Evolutionary conservation across 1,284 basidiomycete genomes (phyloP), one percentile per base, ranked within the genome.

Genomic region (Taiwanofungus camphoratus): DNA sequence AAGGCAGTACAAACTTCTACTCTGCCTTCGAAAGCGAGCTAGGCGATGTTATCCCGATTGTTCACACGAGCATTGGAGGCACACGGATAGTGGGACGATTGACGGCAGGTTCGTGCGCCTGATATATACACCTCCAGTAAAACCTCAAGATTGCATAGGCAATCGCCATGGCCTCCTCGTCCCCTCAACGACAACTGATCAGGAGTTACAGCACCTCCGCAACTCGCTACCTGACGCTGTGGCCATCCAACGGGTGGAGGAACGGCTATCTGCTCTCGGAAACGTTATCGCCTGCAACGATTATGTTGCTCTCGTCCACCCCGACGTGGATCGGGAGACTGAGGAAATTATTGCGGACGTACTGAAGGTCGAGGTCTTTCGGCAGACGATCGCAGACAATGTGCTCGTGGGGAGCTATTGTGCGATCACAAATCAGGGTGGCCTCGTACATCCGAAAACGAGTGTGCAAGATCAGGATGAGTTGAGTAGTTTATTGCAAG

Each of bases 291-390:
- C 92, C 13, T 96, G 92, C 69, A 99, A 99, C 66, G 95, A 98
- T 73, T 89, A 96, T 60, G 93, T 97, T 52, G 93, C 93, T 6
- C 83, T 97, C 54, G 93, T 96, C 16, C 93, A 97, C 66, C 96
- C 96, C 11, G 96, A 99, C 57, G 75, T 99, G 49, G 95, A 99
- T 70, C 80, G 95, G 45, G 96, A 99, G 70, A 99, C 96, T 6
- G 96, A 99, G 63, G 96, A 99, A 67, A 99, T 99, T 67, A 97
- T 99, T 64, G 95, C 96, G 39, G 96, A 99, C 66, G 92, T 97
- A 9, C 79, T 99, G 54, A 97, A 98, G 68, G 96, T 99, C 49
- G 96, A 99, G 66, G 96, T 99, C 4, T 99, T 99, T 74, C 76
- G 95, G 41, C 95, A 99, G 66, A 99, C 94, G 9, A 78, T 99